Evolutionary conservation across 495 filamentous ascomycete species (phyloP).

Genomic region (Talaromyces trachyspermus): DNA sequence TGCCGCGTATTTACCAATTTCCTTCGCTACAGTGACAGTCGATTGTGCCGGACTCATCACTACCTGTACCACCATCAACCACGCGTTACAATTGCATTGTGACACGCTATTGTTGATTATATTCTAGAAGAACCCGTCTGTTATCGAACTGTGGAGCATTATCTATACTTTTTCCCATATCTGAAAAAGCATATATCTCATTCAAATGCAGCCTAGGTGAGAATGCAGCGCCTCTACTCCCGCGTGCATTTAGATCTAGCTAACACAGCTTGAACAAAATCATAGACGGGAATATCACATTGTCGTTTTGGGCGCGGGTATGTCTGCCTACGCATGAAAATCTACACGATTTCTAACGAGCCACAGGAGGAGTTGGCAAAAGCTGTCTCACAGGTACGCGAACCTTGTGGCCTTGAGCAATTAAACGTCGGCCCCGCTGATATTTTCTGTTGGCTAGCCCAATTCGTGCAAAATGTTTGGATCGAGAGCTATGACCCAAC

Average conservation of each 20-base stretch:
- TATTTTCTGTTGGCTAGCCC: slow-evolving; percentile 51
- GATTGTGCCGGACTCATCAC: too few relatives aligned
- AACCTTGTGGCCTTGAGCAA: slow-evolving; percentile 7
- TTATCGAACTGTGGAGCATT: too few relatives aligned
- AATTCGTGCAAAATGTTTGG: slow-evolving; percentile 99
- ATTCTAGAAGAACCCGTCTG: too few relatives aligned
- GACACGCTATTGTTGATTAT: too few relatives aligned
- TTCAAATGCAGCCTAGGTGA: slow-evolving; percentile 49
- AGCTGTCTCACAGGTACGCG: slow-evolving; percentile 90
- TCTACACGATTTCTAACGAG: slow-evolving; percentile 12
- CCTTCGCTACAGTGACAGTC: too few relatives aligned
- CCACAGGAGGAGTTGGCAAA: slow-evolving; percentile 88
- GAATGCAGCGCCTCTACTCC: too few relatives aligned
- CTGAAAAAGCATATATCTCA: too few relatives aligned
- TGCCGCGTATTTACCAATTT: too few relatives aligned
- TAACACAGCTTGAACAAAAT: slow-evolving; percentile 4
- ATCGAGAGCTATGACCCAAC: slow-evolving; percentile 99
- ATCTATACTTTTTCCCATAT: too few relatives aligned
- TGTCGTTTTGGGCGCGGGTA: slow-evolving; percentile 83
- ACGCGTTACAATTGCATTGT: too few relatives aligned
- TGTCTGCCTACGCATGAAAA: slow-evolving; percentile 19
- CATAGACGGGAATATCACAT: slow-evolving; percentile 80
- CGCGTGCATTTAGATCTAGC: slow-evolving; percentile 8
- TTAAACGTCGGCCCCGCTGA: background rate
- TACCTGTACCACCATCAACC: too few relatives aligned